Base-by-base conservation (phyloP, 2,329 filamentous ascomycete species). In the Fusarium marasasianum region DNA sequence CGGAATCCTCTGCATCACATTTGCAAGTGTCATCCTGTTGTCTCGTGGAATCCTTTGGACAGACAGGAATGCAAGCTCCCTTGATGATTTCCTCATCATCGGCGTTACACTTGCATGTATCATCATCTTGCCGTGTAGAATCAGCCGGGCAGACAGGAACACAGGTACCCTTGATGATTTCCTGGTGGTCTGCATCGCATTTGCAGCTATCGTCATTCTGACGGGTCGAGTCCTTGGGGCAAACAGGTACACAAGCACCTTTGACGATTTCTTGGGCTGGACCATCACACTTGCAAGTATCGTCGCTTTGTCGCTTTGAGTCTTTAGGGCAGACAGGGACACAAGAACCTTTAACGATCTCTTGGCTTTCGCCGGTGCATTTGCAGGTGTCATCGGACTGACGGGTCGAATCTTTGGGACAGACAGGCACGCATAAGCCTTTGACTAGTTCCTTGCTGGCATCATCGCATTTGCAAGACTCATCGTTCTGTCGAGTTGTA, bases 41-140 rank as follows among this genome's bases (percentile, higher is more conserved):
- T 18, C 48, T 24, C 8, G 11, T 35, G 0, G 48, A 51, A 7
- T 35, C 31, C 12, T 35, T 51, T 2, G 48, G 48, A 2, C 48
- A 53, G 4, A 8, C 6, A 20, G 50, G 4, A 0, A 20, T 0
- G 0, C 48, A 53, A 5, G 31, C 1, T 1, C 31, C 31, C 7
- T 51, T 51, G 22, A 51, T 11, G 4, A 51, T 14, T 8, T 51
- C 48, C 11, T 35, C 11, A 5, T 24, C 31, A 10, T 35, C 31
- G 3, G 11, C 11, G n/a, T 51, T 3, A 14, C 48, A 51, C 7
- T 51, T 51, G 48, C 48, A 51, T 14, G 48, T 35, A 24, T 35
- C 31, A 20, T 35, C 48, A 11, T 4, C 31, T 24, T 51, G 31
- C 14, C 48, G 48, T 3, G 17, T 51, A 24, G 48, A 51, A 6